A percentile compares a stretch with the other conserved stretches of the same genome.
These are phyloP conservation scores for Tephrocybe sp. DNA, from an alignment of 768 basidiomycete species.

Conservation along the genomic window DNA sequence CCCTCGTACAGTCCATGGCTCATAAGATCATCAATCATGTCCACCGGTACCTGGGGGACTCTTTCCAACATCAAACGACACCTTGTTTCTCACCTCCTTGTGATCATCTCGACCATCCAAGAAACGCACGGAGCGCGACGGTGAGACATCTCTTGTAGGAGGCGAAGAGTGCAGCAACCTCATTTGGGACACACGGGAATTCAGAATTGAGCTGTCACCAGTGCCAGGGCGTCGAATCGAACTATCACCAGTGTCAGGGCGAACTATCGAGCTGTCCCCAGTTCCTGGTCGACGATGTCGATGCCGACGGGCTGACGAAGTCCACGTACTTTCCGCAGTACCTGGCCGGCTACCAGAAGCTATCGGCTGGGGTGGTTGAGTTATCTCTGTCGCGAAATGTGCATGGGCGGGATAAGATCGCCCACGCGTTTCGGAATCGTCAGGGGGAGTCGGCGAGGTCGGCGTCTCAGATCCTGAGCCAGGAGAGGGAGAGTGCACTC, in stretches of 20 bases:
- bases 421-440: conserved; percentile 10
- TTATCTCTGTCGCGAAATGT: not conserved
- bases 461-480: not conserved
- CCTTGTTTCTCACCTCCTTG: conserved; percentile 8
- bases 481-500: not conserved
- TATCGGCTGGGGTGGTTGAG: not conserved
- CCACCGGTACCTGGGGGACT: not conserved
- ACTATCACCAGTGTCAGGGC: conserved; percentile 24
- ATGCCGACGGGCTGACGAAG: not conserved
- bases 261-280: conserved; percentile 10
- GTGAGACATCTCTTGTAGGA: conserved; percentile 41
- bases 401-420: conserved; percentile 3
- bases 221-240: conserved; percentile 19
- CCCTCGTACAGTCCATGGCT: not conserved
- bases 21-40: not conserved
- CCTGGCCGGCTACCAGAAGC: not conserved
- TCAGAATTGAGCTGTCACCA: conserved; percentile 24
- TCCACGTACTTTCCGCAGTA: not conserved
- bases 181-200: conserved; percentile 32
- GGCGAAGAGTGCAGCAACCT: conserved; percentile 24
- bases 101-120: conserved; percentile 22
- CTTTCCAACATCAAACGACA: conserved; percentile 7
- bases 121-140: conserved; percentile 44
- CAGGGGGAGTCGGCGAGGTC: conserved; percentile 6
- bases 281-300: conserved; percentile 13